Conservation (phyloP, 2,329 filamentous ascomycete genomes). For the Geoglossum cookeanum region DNA sequence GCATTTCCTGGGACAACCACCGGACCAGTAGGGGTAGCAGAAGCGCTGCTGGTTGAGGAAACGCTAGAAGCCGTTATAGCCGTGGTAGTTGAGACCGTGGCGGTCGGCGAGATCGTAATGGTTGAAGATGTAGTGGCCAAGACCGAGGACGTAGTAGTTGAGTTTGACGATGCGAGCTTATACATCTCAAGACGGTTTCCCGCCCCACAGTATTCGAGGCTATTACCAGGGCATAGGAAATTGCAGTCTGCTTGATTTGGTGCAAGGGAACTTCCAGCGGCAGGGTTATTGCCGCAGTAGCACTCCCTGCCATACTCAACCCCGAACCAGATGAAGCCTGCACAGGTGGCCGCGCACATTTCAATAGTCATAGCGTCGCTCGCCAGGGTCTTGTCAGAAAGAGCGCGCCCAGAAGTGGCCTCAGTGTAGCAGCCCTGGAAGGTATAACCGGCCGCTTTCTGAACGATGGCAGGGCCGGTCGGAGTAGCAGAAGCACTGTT, state of each 20-base stretch:
- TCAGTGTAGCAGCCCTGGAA: constrained; percentile 1
- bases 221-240: constrained; percentile 6
- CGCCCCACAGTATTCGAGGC: constrained; percentile 7
- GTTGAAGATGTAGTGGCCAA: not conserved
- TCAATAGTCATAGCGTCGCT: not conserved
- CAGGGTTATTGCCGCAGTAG: constrained; percentile 7
- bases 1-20: not conserved
- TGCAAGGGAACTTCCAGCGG: constrained; percentile 1
- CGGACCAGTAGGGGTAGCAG: not conserved
- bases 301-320: constrained; percentile 1
- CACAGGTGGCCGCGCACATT: not conserved
- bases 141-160: not conserved
- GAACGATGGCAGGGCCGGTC: not conserved
- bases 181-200: constrained; percentile 7
- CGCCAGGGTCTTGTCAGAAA: not conserved
- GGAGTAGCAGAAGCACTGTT: not conserved
- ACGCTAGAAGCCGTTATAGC: not conserved
- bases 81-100: not conserved
- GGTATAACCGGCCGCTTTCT: not conserved
- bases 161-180: constrained; percentile 4
- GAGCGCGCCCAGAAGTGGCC: not conserved
- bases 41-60: not conserved
- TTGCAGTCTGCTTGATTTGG: not conserved
- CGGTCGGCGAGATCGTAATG: not conserved
- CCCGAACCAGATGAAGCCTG: not conserved